These are phyloP conservation scores for Citrus sp. DNA, from an alignment of 345 rosid genomes.

Conservation along the genomic window DNA sequence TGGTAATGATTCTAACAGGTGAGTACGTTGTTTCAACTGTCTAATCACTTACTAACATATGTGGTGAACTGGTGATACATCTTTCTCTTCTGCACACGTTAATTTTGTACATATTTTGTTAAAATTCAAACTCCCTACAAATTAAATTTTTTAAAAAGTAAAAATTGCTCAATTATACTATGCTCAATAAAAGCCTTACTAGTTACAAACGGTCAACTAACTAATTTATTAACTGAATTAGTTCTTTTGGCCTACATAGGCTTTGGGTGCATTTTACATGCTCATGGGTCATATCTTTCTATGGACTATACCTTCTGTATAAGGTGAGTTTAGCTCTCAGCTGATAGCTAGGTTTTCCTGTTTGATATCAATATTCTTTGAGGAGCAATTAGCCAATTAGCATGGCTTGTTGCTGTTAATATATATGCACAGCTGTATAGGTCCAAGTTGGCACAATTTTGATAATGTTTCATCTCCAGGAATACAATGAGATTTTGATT, in stretches of 20 bases:
- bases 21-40: not conserved
- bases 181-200: no score
- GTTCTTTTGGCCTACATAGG: constrained; percentile 33
- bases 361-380: not conserved
- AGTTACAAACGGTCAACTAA: no score
- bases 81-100: no score
- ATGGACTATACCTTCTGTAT: constrained; percentile 60
- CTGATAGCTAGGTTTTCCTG: not conserved
- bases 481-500: constrained; percentile 57
- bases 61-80: no score
- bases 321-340: constrained; percentile 42
- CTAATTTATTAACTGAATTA: not conserved
- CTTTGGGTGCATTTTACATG: constrained; percentile 91
- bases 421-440: not conserved
- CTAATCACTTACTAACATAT: no score
- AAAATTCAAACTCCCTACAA: no score
- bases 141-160: no score
- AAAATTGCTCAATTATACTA: no score
- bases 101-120: no score
- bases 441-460: constrained; percentile 11
- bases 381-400: not conserved
- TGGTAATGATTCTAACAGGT: constrained; percentile 72
- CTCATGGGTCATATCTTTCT: constrained; percentile 75
- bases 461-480: constrained; percentile 47
- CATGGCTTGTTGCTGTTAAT: constrained; percentile 2